phyloP scores from a whole-genome alignment of 2,329 filamentous ascomycete species.

The Zasmidium angulare region DNA sequence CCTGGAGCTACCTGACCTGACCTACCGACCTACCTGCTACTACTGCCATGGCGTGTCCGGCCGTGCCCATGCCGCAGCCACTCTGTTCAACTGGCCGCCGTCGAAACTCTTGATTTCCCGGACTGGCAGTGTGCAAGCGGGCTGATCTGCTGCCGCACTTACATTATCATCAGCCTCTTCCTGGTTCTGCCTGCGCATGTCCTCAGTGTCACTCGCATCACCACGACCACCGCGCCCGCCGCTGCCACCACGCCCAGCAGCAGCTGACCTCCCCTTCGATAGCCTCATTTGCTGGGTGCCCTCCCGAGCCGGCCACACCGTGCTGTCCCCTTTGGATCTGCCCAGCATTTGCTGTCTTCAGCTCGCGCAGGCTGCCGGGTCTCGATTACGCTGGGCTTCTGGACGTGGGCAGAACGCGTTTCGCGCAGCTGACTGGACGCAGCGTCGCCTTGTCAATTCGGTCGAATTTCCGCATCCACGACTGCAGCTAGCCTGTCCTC shows the following conservation, averaged over 20 bases:
- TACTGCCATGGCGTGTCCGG: conserved; percentile 14
- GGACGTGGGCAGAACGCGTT: conserved; percentile 7
- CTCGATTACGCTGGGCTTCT: conserved; percentile 12
- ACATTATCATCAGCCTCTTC: conserved; percentile 3
- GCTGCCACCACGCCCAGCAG: background rate
- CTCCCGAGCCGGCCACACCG: conserved; percentile 4
- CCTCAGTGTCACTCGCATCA: background rate
- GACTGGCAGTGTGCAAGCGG: background rate
- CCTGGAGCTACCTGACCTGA: background rate
- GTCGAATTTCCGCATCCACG: conserved; percentile 24
- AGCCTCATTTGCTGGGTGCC: background rate
- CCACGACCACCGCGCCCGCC: background rate
- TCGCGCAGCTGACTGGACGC: conserved; percentile 18
- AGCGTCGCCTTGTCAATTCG: conserved; percentile 20
- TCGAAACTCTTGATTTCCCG: conserved; percentile 11
- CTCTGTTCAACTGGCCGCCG: conserved; percentile 12
- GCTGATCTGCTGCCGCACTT: conserved; percentile 16
- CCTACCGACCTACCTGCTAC: too few species aligned
- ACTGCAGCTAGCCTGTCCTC: conserved; percentile 21
- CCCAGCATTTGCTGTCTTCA: conserved; percentile 20
- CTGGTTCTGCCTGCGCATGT: background rate
- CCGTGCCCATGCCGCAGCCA: conserved; percentile 12
- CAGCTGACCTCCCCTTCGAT: conserved; percentile 1
- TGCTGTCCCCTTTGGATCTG: too few species aligned
- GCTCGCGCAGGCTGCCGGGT: conserved; percentile 15